These are phyloP conservation scores for Podaxis sp. DNA, from an alignment of 768 basidiomycete genomes.

Conservation along the genomic window DNA sequence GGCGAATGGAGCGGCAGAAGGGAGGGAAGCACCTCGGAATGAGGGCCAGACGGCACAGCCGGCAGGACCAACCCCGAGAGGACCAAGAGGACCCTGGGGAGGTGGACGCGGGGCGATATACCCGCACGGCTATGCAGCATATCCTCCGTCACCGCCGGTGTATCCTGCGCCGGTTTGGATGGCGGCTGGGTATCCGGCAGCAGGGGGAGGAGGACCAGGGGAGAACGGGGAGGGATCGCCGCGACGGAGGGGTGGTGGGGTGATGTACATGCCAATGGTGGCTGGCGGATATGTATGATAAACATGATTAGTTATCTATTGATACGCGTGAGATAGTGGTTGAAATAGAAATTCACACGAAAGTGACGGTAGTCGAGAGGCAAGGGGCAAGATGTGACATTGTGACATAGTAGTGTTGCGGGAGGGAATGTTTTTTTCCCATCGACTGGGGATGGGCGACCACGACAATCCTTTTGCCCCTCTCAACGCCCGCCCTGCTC, in stretches of 20 bases:
- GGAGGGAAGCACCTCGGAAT: neutral
- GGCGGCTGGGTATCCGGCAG: neutral
- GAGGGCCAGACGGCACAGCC: neutral
- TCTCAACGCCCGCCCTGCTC: neutral
- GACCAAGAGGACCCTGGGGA: neutral
- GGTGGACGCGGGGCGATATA: neutral
- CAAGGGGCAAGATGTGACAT: neutral
- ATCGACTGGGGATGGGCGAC: neutral
- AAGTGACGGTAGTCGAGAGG: neutral
- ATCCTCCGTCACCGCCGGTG: neutral
- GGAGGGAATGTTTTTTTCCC: neutral
- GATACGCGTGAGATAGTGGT: neutral
- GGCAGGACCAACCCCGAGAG: neutral
- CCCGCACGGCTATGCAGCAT: constrained; percentile 7
- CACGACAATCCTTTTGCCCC: neutral
- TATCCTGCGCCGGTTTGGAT: constrained; percentile 1
- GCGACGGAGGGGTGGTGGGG: neutral
- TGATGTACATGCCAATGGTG: constrained; percentile 10
- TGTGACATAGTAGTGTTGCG: neutral
- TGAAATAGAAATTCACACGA: neutral
- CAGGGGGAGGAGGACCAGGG: neutral
- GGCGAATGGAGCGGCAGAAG: neutral
- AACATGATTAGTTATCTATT: too few relatives aligned
- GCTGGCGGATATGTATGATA: neutral
- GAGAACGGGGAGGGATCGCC: neutral